Percentiles rank a stretch among this genome's conserved stretches.
These are phyloP conservation scores for Lagenidium giganteum DNA, from an alignment of 352 stramenopile species.

Conservation along the genomic window DNA sequence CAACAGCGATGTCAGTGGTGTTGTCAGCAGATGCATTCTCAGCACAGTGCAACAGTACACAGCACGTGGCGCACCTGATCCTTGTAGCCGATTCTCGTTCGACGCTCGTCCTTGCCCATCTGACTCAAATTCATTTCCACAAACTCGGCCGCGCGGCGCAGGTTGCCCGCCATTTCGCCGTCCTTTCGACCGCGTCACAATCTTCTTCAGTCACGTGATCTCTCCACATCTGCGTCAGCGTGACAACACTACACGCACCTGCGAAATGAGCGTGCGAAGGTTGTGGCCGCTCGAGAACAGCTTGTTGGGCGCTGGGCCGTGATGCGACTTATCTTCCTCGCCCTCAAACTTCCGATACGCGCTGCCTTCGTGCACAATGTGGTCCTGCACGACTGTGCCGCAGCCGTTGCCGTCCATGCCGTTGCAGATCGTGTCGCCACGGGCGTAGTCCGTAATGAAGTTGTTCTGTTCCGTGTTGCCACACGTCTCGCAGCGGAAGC, in stretches of 20 bases:
- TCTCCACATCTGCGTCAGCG: constrained; percentile 1
- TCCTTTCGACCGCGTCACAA: too few relatives aligned
- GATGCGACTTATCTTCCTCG: constrained; percentile 93
- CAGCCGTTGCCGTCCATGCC: constrained; percentile 79
- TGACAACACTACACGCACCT: constrained; percentile 28
- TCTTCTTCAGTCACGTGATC: too few relatives aligned
- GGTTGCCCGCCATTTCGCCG: constrained; percentile 69
- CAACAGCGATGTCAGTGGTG: too few relatives aligned
- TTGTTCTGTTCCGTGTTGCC: constrained; percentile 82
- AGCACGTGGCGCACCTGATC: constrained; percentile 77
- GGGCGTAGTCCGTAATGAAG: constrained; percentile 77
- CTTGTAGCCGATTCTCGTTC: constrained; percentile 94
- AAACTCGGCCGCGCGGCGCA: constrained; percentile 74
- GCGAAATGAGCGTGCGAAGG: constrained; percentile 88
- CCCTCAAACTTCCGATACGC: constrained; percentile 94
- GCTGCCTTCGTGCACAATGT: constrained; percentile 92
- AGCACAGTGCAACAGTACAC: constrained; percentile 26
- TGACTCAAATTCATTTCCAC: constrained; percentile 94
- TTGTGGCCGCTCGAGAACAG: constrained; percentile 93
- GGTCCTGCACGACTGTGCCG: constrained; percentile 90
- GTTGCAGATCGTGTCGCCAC: constrained; percentile 76
- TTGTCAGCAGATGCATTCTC: too few relatives aligned
- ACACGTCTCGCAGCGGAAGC: constrained; percentile 72
- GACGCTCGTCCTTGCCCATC: constrained; percentile 92
- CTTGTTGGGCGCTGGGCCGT: constrained; percentile 90